Base-by-base conservation (phyloP, 148 eudicot genomes). In the Silene uniflora region DNA sequence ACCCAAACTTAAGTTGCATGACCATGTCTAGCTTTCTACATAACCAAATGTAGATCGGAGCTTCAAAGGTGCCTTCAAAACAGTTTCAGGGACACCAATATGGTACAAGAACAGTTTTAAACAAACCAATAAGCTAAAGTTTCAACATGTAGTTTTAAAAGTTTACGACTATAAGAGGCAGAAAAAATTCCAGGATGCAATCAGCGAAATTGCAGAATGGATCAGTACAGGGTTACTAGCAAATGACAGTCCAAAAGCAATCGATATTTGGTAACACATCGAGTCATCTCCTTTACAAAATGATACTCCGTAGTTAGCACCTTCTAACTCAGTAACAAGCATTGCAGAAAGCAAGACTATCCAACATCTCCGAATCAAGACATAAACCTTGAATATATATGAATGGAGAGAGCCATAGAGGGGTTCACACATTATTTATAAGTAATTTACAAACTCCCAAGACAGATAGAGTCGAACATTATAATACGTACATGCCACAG, bases 381-480 rank as follows among this genome's bases (percentile, higher is more conserved):
- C 25, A 39, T 39, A 68, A 44, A 63, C 25, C 62, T 27, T 32
- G 24, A 66, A 72, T 49, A 67, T 44, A 62, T 67, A 59, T 62
- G 56, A 52, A 56, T 60, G n/a, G 58, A 69, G 5, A 22, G 35
- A n/a, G n/a, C n/a, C n/a, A n/a, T n/a, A n/a, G n/a, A n/a, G 73
- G 49, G 32, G 75, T 75, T 54, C 74, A 80, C 35, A 71, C 52
- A 17, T 75, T 35, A 63, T 29, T 18, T 6, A 42, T 39, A 52
- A 24, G 6, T 32, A 18, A 75, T 63, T 42, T 55, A 80, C 83
- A 75, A 55, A 63, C 65, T 17, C 8, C 16, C 16, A 0, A n/a
- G 24, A 14, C 0, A n/a, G 39, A 14, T n/a, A 49, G 58, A 24
- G 56, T 66, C 46, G 5, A 63, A 16, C 29, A 29, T 69, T 5